These are phyloP conservation scores for Leishmania martiniquensis DNA, from an alignment of 208 protist species.

Conservation along the genomic window DNA sequence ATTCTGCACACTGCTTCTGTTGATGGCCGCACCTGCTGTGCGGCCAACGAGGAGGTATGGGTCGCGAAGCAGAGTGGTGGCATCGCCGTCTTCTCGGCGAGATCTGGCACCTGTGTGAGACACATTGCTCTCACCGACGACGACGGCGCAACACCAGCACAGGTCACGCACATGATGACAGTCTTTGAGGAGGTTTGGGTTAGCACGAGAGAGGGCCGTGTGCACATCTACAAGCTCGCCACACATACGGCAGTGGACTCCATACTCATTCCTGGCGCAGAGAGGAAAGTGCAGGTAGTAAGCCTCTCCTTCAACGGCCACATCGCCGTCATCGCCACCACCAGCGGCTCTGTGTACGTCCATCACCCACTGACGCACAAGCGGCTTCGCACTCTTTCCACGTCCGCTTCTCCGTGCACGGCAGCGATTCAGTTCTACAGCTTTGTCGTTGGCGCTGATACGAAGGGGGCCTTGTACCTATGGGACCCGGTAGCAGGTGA, in stretches of 20 bases:
- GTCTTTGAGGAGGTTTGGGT: constrained; percentile 75
- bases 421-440: constrained; percentile 51
- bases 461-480: constrained; percentile 50
- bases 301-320: constrained; percentile 63
- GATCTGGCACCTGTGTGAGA: constrained; percentile 19
- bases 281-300: constrained; percentile 47
- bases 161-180: constrained; percentile 40
- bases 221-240: constrained; percentile 48
- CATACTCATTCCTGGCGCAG: constrained; percentile 36
- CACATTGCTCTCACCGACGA: constrained; percentile 34
- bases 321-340: constrained; percentile 47
- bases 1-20: constrained; percentile 21
- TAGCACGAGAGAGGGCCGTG: constrained; percentile 39
- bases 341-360: constrained; percentile 50
- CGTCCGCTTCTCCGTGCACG: constrained; percentile 45
- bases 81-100: constrained; percentile 47
- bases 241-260: constrained; percentile 20
- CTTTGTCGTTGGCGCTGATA: constrained; percentile 63
- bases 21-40: constrained; percentile 57
- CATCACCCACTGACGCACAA: constrained; percentile 48
- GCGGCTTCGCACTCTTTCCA: constrained; percentile 41
- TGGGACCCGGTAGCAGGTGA: constrained; percentile 51
- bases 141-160: constrained; percentile 15
- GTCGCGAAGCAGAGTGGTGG: constrained; percentile 60
- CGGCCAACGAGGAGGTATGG: constrained; percentile 70